A percentile compares a stretch with the other conserved stretches of the same genome.
phyloP scores from a whole-genome alignment of 2,329 filamentous ascomycete species.

The Trichocomaceae sp. region DNA sequence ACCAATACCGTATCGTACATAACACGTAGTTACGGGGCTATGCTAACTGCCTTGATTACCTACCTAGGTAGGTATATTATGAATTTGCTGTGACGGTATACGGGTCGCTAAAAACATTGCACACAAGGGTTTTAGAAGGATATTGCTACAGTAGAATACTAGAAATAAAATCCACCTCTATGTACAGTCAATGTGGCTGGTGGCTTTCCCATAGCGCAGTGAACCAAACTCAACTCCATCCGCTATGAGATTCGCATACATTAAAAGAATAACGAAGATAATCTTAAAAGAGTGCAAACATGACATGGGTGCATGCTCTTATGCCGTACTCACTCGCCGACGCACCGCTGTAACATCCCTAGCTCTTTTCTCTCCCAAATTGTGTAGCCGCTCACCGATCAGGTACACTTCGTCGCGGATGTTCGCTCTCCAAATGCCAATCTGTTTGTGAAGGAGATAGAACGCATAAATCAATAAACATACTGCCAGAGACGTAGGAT shows the following conservation, averaged over 20 bases:
- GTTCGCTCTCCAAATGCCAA: constrained; percentile 68
- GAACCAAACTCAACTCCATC: neutral
- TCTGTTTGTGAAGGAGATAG: constrained; percentile 44
- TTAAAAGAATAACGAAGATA: neutral
- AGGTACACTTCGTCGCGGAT: constrained; percentile 94
- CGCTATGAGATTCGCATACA: constrained; percentile 3
- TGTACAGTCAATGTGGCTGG: neutral
- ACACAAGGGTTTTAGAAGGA: neutral
- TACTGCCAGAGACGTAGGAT: constrained; percentile 57
- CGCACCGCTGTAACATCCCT: constrained; percentile 32
- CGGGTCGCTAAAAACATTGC: too few species aligned
- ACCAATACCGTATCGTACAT: neutral
- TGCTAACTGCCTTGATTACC: too few species aligned
- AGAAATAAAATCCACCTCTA: neutral
- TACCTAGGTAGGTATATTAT: too few species aligned
- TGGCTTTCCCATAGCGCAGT: neutral
- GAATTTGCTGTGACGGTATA: too few species aligned
- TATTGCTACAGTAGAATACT: neutral
- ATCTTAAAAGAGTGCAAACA: neutral
- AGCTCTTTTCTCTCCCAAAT: constrained; percentile 63
- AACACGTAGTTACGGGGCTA: neutral
- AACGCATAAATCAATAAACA: constrained; percentile 45
- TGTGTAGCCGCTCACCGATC: constrained; percentile 89
- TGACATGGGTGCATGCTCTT: neutral
- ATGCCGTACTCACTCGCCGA: constrained; percentile 33